phyloP scores from a whole-genome alignment of 2,329 filamentous ascomycete species.

The Arthrobotrys megalospora region DNA sequence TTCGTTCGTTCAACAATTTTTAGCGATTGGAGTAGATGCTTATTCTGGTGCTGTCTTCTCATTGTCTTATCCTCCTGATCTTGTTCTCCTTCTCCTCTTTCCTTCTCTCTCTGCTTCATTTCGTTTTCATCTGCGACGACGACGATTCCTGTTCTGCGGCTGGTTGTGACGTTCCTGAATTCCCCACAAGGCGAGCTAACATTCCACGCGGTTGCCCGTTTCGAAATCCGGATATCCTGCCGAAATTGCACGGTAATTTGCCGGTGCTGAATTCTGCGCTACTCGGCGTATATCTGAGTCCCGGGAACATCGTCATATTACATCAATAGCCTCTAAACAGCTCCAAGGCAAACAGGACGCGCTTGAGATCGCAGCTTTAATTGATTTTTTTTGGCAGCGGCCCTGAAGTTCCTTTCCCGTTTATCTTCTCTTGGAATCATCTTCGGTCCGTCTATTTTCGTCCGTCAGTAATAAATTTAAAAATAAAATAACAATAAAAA shows the following conservation, averaged over 20 bases:
- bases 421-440: constrained; percentile 1
- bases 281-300: constrained; percentile 35
- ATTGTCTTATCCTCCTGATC: constrained; percentile 11
- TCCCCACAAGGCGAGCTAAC: constrained; percentile 43
- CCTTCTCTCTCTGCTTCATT: not conserved
- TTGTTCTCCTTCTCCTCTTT: constrained; percentile 1
- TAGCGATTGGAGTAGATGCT: constrained; percentile 34
- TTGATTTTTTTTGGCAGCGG: not conserved
- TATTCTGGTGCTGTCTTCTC: constrained; percentile 20
- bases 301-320: constrained; percentile 38
- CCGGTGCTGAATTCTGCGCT: constrained; percentile 46
- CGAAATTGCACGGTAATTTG: constrained; percentile 25
- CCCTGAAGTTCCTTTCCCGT: constrained; percentile 1
- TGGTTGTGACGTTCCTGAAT: constrained; percentile 32
- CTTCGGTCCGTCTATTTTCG: not conserved
- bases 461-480: not conserved
- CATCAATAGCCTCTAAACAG: constrained; percentile 54
- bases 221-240: constrained; percentile 40
- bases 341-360: constrained; percentile 28
- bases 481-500: constrained; percentile 6
- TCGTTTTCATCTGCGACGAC: not conserved
- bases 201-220: constrained; percentile 36
- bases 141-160: constrained; percentile 8
- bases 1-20: constrained; percentile 41
- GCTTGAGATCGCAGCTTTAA: constrained; percentile 4